A percentile compares a stretch with the other conserved stretches of the same genome.
phyloP scores from a whole-genome alignment of 2,329 filamentous ascomycete species.

The Sordariomycetes sp. region DNA sequence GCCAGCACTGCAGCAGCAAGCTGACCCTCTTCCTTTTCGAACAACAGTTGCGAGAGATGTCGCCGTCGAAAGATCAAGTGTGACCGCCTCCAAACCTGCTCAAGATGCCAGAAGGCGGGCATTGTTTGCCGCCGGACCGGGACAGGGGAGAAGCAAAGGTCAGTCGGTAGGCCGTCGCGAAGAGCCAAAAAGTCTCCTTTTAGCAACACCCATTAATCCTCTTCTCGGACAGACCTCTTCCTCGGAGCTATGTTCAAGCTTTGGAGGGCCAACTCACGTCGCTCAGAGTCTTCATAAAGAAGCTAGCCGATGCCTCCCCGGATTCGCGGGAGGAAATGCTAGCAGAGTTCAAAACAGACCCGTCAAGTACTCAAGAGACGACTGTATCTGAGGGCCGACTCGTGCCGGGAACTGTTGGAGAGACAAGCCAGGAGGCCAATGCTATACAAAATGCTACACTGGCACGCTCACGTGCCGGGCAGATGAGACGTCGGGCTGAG shows the following conservation, averaged over 20 bases:
- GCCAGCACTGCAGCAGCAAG: no score
- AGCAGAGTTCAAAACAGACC: constrained; percentile 1
- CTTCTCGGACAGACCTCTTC: constrained; percentile 1
- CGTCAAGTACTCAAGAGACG: constrained; percentile 7
- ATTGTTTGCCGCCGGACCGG: constrained; percentile 29
- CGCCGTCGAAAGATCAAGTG: constrained; percentile 42
- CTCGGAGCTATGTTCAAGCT: constrained; percentile 35
- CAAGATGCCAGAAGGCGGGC: constrained; percentile 33
- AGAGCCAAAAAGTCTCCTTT: no score
- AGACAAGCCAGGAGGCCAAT: constrained; percentile 2
- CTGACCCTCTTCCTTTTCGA: neutral
- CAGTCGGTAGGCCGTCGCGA: constrained; percentile 3
- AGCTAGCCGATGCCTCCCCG: constrained; percentile 28
- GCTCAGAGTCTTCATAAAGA: constrained; percentile 33
- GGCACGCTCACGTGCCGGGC: constrained; percentile 20
- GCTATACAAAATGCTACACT: constrained; percentile 9
- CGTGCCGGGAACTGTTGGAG: no score
- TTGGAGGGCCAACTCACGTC: constrained; percentile 36
- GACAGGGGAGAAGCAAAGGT: constrained; percentile 33
- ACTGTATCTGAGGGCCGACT: no score
- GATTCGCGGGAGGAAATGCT: constrained; percentile 31
- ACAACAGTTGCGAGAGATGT: constrained; percentile 30
- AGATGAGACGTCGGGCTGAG: constrained; percentile 27
- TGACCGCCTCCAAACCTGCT: constrained; percentile 39
- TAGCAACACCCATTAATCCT: no score